phyloP scores from a whole-genome alignment of 306 rosid genomes.

The Ormosia emarginata region DNA sequence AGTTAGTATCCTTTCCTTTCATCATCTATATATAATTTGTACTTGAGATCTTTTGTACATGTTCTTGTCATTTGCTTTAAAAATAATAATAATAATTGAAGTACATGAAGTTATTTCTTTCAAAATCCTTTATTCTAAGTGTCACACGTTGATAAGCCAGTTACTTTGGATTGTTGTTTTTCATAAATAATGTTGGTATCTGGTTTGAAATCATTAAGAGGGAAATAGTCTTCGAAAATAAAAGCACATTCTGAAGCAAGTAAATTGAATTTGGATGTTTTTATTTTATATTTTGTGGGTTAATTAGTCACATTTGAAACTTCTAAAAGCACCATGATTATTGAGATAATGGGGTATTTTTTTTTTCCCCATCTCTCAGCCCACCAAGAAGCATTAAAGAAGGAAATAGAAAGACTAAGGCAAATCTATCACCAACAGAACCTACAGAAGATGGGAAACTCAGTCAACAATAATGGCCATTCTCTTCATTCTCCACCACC shows the following conservation, averaged over 20 bases:
- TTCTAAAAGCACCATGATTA: background rate
- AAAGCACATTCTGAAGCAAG: constrained; percentile 11
- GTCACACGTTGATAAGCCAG: background rate
- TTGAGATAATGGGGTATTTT: background rate
- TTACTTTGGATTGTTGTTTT: background rate
- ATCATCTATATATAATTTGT: too few relatives aligned
- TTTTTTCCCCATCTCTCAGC: constrained; percentile 34
- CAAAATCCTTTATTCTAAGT: background rate
- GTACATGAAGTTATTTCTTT: background rate
- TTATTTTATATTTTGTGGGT: background rate
- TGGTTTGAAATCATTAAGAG: background rate
- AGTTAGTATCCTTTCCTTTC: too few relatives aligned
- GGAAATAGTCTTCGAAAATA: background rate
- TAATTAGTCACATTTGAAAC: background rate
- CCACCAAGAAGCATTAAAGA: constrained; percentile 90
- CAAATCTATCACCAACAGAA: constrained; percentile 83
- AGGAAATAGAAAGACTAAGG: constrained; percentile 86
- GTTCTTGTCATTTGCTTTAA: background rate
- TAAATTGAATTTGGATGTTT: background rate
- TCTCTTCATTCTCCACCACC: constrained; percentile 15
- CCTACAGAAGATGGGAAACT: constrained; percentile 48
- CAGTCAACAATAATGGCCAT: constrained; percentile 28
- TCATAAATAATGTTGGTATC: background rate
- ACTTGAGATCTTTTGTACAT: background rate
- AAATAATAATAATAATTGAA: background rate